Conservation (phyloP, 202 grass and related monocot species). For the Schoenoplectus tabernaemontani region DNA sequence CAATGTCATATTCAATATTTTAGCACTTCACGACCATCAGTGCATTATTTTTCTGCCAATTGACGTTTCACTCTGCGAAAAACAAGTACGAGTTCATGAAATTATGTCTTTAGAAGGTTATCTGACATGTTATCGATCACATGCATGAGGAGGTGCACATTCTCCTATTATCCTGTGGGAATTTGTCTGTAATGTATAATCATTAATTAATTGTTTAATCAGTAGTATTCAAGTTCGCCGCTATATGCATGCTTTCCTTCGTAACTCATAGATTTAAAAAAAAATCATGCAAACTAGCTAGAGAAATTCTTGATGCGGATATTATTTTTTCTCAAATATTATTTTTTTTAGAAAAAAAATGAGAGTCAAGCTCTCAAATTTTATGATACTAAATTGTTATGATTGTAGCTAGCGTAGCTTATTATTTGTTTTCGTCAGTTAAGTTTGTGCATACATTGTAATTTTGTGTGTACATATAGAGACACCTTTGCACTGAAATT, state of each 20-base stretch:
- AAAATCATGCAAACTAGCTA: not conserved
- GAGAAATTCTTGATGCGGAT: not conserved
- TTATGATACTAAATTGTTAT: not conserved
- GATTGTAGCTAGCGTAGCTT: not conserved
- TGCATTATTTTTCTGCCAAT: not conserved
- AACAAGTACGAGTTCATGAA: not conserved
- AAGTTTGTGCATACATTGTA: not conserved
- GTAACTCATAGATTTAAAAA: not conserved
- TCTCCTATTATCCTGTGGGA: not conserved
- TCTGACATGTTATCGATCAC: slow-evolving; percentile 2
- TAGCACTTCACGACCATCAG: not conserved
- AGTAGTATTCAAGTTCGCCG: not conserved
- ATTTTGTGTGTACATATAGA: not conserved
- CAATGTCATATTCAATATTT: not conserved
- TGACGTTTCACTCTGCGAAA: not conserved
- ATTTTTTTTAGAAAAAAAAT: too few relatives aligned
- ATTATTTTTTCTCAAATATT: not conserved
- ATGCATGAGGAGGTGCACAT: not conserved
- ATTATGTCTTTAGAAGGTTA: not conserved
- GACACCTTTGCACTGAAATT: not conserved
- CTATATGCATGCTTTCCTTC: not conserved
- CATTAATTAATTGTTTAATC: not conserved
- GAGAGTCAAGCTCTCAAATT: too few relatives aligned
- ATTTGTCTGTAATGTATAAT: not conserved
- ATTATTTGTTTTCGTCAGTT: not conserved